Percentiles rank a stretch among this genome's conserved stretches.
Conservation (phyloP, 208 protist genomes). For the Tritrichomonas musculus region DNA sequence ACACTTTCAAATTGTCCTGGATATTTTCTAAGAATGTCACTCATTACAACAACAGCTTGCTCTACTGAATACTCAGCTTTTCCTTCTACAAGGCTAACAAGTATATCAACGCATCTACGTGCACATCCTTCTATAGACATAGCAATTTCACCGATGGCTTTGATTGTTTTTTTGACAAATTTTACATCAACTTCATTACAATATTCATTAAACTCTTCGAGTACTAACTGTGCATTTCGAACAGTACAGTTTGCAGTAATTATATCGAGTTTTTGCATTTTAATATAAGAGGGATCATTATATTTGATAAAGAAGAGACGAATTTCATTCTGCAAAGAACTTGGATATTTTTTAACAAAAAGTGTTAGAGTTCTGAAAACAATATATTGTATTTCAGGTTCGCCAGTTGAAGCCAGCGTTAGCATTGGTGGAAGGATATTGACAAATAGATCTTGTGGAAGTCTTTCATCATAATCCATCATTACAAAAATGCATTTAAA, state of each 20-base stretch:
- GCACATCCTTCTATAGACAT: slow-evolving; percentile 85
- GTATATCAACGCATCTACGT: slow-evolving; percentile 71
- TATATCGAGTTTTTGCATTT: slow-evolving; percentile 91
- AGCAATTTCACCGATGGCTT: slow-evolving; percentile 85
- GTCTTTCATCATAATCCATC: slow-evolving; percentile 53
- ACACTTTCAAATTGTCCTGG: slow-evolving; percentile 58
- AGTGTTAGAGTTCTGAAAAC: slow-evolving; percentile 94
- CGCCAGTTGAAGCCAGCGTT: slow-evolving; percentile 58
- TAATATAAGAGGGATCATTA: slow-evolving; percentile 94
- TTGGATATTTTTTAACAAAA: slow-evolving; percentile 78
- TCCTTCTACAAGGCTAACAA: slow-evolving; percentile 73
- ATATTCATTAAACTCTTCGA: slow-evolving; percentile 84
- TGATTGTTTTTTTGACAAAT: slow-evolving; percentile 88
- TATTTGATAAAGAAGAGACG: slow-evolving; percentile 92
- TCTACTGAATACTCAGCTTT: slow-evolving; percentile 83
- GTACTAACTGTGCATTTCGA: slow-evolving; percentile 67
- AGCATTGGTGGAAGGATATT: slow-evolving; percentile 80
- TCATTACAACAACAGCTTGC: slow-evolving; percentile 86
- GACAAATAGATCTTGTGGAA: slow-evolving; percentile 54
- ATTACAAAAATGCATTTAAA: slow-evolving; percentile 80
- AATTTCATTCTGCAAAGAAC: slow-evolving; percentile 41
- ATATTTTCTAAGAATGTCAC: slow-evolving; percentile 84
- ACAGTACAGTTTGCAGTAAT: slow-evolving; percentile 75
- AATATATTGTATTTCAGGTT: slow-evolving; percentile 95
- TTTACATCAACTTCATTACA: slow-evolving; percentile 85